Evolutionary conservation across 2,329 filamentous ascomycete genomes (phyloP).

Genomic region (Cercospora beticola): DNA sequence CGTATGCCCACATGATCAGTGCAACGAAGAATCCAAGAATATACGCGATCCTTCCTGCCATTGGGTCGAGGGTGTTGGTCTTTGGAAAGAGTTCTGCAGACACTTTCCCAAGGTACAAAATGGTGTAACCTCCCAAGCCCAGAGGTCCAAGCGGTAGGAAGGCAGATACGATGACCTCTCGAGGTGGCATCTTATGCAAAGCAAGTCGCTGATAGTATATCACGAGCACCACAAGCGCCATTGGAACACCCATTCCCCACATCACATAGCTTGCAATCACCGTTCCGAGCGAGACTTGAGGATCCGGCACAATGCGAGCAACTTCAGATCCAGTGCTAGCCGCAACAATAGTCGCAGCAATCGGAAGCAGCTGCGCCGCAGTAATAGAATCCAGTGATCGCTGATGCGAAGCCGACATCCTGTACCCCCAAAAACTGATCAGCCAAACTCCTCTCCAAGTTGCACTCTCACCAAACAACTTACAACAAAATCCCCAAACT

Average conservation of each 20-base stretch:
- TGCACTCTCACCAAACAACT: background rate
- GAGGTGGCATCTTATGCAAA: constrained; percentile 64
- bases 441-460: background rate
- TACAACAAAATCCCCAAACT: constrained; percentile 43
- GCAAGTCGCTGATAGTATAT: constrained; percentile 70
- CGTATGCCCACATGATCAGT: constrained; percentile 58
- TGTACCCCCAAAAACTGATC: background rate
- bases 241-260: constrained; percentile 63
- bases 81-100: constrained; percentile 32
- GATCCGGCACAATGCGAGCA: constrained; percentile 57
- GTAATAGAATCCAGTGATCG: constrained; percentile 57
- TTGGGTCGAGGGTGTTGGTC: constrained; percentile 26
- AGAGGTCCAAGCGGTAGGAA: constrained; percentile 67
- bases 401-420: constrained; percentile 22
- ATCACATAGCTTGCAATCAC: constrained; percentile 66
- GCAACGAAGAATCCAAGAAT: constrained; percentile 55
- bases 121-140: constrained; percentile 62
- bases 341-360: constrained; percentile 65
- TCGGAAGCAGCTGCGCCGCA: constrained; percentile 63
- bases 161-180: constrained; percentile 66
- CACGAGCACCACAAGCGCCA: constrained; percentile 63
- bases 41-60: constrained; percentile 52
- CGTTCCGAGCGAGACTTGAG: constrained; percentile 58
- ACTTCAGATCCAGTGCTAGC: constrained; percentile 63
- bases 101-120: constrained; percentile 22